These are phyloP conservation scores for Blastobotrys elegans DNA, from an alignment of 1,139 yeast genomes.

Conservation along the genomic window DNA sequence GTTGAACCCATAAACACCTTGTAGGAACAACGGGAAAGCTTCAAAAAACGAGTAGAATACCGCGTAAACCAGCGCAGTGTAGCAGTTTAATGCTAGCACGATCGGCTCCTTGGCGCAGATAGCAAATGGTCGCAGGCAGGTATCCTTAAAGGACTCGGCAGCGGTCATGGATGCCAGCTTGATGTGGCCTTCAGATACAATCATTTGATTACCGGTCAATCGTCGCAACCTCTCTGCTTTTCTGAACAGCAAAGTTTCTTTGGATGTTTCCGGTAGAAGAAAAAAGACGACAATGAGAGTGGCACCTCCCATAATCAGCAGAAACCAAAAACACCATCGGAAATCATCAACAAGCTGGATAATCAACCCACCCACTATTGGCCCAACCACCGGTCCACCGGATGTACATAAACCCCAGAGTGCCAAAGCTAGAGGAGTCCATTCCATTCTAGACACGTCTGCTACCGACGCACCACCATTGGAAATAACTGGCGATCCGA, in stretches of 20 bases:
- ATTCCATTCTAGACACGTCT: slow-evolving; percentile 39
- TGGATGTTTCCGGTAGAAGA: slow-evolving; percentile 50
- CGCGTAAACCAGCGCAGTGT: slow-evolving; percentile 50
- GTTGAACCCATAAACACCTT: slow-evolving; percentile 42
- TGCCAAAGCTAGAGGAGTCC: slow-evolving; percentile 38
- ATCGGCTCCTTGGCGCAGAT: slow-evolving; percentile 15
- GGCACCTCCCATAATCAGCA: slow-evolving; percentile 38
- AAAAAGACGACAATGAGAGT: slow-evolving; percentile 35
- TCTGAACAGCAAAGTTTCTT: slow-evolving; percentile 42
- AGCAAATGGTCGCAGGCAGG: slow-evolving; percentile 13
- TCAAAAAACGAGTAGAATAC: slow-evolving; percentile 54
- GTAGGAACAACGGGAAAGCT: slow-evolving; percentile 52
- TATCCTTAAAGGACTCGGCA: slow-evolving; percentile 12
- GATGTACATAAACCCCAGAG: slow-evolving; percentile 51
- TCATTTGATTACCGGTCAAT: slow-evolving; percentile 30
- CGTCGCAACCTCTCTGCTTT: slow-evolving; percentile 46
- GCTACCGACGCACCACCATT: slow-evolving; percentile 84
- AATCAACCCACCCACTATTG: slow-evolving; percentile 59
- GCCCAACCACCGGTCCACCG: slow-evolving; percentile 62
- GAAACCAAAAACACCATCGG: slow-evolving; percentile 46
- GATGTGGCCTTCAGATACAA: slow-evolving; percentile 9
- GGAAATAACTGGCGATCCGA: slow-evolving; percentile 81
- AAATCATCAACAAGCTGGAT: slow-evolving; percentile 32
- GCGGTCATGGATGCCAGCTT: slow-evolving; percentile 8
- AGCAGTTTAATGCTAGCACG: slow-evolving; percentile 33